Percentiles rank a stretch among this genome's conserved stretches.
Conservation (phyloP, 2,329 filamentous ascomycete species). For the Arthroderma sp. region DNA sequence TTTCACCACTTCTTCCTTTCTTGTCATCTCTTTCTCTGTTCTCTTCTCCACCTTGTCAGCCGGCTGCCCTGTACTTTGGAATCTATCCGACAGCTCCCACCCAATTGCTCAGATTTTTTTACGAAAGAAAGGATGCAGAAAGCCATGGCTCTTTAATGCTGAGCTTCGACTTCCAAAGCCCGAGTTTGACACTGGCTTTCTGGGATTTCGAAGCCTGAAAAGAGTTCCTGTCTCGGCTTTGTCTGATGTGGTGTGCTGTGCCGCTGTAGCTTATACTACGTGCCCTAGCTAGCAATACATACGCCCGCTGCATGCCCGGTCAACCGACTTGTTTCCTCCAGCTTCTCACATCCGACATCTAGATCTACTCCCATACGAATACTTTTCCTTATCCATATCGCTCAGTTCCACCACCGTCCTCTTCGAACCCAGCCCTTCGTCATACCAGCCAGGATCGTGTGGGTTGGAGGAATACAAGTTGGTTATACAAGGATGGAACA, state of each 20-base stretch:
- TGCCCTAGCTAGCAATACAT: slow-evolving; percentile 3
- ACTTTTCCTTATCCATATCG: neutral
- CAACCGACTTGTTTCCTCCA: slow-evolving; percentile 4
- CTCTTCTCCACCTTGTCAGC: slow-evolving; percentile 13
- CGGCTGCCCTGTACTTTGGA: slow-evolving; percentile 12
- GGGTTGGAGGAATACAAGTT: neutral
- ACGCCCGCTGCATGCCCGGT: neutral
- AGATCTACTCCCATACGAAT: neutral
- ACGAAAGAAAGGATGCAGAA: neutral
- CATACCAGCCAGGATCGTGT: neutral
- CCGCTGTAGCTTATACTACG: neutral
- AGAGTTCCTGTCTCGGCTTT: neutral
- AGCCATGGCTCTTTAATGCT: slow-evolving; percentile 7
- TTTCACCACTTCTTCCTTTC: slow-evolving; percentile 1
- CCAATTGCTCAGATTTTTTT: slow-evolving; percentile 4
- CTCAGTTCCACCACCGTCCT: neutral
- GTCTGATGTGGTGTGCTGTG: neutral
- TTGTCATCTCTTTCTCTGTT: slow-evolving; percentile 3
- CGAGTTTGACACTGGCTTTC: neutral
- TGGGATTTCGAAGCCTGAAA: slow-evolving; percentile 8
- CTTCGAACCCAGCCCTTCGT: neutral
- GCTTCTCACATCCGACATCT: neutral
- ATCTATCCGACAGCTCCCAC: slow-evolving; percentile 6
- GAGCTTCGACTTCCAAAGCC: slow-evolving; percentile 7
- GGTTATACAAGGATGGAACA: slow-evolving; percentile 54